Conservation (phyloP, 140 eudicot genomes). For the Bidens hawaiensis region DNA sequence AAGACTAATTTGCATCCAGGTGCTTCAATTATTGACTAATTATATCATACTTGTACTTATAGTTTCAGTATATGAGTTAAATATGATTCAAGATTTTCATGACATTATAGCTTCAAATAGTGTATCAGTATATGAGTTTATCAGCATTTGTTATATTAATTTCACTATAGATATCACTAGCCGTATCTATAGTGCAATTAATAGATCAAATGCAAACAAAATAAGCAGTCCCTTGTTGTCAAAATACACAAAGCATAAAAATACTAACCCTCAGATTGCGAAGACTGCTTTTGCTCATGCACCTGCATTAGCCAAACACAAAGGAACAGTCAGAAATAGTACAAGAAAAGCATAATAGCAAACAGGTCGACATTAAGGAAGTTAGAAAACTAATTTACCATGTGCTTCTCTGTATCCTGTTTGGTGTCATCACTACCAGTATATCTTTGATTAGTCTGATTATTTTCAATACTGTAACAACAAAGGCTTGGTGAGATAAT, state of each 20-base stretch:
- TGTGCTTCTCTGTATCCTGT: conserved; percentile 37
- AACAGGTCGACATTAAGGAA: neutral
- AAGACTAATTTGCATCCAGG: neutral
- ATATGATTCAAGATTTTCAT: neutral
- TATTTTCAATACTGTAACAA: conserved; percentile 44
- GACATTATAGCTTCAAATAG: neutral
- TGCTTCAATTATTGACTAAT: neutral
- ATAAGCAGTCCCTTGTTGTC: neutral
- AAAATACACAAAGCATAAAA: neutral
- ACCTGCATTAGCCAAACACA: conserved; percentile 41
- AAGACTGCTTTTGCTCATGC: conserved; percentile 34
- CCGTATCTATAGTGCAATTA: conserved; percentile 1
- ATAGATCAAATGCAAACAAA: neutral
- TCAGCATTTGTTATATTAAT: too few relatives aligned
- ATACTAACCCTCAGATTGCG: conserved; percentile 64
- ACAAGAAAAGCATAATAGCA: neutral
- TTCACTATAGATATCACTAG: neutral
- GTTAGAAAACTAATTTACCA: conserved; percentile 26
- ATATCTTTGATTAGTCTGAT: conserved; percentile 33
- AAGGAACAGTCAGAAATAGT: conserved; percentile 11
- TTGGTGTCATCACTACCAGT: conserved; percentile 31
- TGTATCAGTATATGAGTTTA: too few relatives aligned
- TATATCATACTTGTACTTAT: neutral
- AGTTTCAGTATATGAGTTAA: neutral
- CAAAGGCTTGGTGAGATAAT: conserved; percentile 3